Evolutionary conservation across 352 stramenopile genomes (phyloP), one percentile per base, ranked within the genome.

Genomic region (Phytopythium cucurbitacearum): DNA sequence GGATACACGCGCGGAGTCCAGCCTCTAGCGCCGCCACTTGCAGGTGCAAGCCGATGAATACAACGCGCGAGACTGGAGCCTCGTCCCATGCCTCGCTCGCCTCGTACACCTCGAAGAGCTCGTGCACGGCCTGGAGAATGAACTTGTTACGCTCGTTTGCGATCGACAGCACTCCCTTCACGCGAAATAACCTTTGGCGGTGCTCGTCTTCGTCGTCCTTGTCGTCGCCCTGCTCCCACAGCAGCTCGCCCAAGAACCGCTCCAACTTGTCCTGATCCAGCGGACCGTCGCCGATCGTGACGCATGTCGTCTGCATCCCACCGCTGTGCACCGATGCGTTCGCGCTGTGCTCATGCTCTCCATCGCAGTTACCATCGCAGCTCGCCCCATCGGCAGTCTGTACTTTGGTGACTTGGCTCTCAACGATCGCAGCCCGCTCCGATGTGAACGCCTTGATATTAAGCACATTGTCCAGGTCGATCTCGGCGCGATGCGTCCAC

Each of bases 361-460:
- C 61, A 6, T 59, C 56, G 13, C 75, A 44, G 6, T 57, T 38
- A 9, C 21, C 21, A 28, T 62, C 49, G 2, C 57, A 55, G 2
- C 51, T 28, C 37, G 55, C 57, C n/a, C 49, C 41, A 21, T 36
- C n/a, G 59, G 59, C 35, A 34, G 51, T n/a, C 44, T 65, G 32
- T 12, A 76, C 5, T 12, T 41, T 43, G 9, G 63, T 55, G 38
- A 77, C 50, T n/a, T 72, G 63, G 4, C 66, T 59, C 51, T 90
- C 81, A 32, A 93, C 72, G 44, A 87, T 66, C 32, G 76, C 54
- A 0, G 78, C 80, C 21, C 76, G 71, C 48, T 73, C 75, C 0
- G 75, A 84, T n/a, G 77, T 87, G 62, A 93, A 93, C 55, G 77
- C 76, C 46, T 85, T 68, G 47, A 93, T 88, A 50, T 93, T 56